Conservation (phyloP, 2,329 filamentous ascomycete genomes). For the Fusarium lateritium region DNA sequence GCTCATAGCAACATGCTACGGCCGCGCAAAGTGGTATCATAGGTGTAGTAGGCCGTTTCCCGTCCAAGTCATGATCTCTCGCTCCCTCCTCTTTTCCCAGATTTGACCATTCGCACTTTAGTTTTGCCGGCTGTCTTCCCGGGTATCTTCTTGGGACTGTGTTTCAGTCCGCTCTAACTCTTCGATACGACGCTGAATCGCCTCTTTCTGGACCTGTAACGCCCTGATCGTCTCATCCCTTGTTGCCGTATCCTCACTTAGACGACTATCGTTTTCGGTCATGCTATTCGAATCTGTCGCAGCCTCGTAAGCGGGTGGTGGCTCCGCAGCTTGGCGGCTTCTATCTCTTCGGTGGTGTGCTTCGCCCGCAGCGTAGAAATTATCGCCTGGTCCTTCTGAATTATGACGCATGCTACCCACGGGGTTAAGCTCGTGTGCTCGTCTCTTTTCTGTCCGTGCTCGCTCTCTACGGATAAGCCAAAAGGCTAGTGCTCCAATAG, state of each 20-base stretch:
- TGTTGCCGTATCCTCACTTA: slow-evolving; percentile 41
- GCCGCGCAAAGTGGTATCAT: slow-evolving; percentile 53
- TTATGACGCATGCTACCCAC: slow-evolving; percentile 41
- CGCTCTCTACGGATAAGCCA: slow-evolving; percentile 48
- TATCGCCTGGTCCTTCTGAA: slow-evolving; percentile 22
- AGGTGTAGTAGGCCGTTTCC: slow-evolving; percentile 46
- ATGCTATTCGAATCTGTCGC: slow-evolving; percentile 44
- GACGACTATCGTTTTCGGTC: slow-evolving; percentile 41
- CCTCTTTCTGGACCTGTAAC: slow-evolving; percentile 54
- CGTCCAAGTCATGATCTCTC: slow-evolving; percentile 39
- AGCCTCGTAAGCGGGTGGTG: slow-evolving; percentile 53
- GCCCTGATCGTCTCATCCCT: slow-evolving; percentile 53
- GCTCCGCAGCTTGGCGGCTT: slow-evolving; percentile 41
- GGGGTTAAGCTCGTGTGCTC: slow-evolving; percentile 44
- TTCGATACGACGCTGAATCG: slow-evolving; percentile 55
- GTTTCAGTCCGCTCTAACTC: slow-evolving; percentile 52
- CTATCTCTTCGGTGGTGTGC: slow-evolving; percentile 33
- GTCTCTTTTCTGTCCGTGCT: slow-evolving; percentile 33
- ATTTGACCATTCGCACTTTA: slow-evolving; percentile 11
- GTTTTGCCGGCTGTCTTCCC: slow-evolving; percentile 9
- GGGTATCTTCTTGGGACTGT: slow-evolving; percentile 25
- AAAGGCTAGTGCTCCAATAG: slow-evolving; percentile 47
- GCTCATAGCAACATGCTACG: slow-evolving; percentile 36
- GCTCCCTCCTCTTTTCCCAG: slow-evolving; percentile 18
- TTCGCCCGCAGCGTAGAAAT: slow-evolving; percentile 36